Base-by-base conservation (phyloP, 139 green algal genomes). In the Ulvella scutata region DNA sequence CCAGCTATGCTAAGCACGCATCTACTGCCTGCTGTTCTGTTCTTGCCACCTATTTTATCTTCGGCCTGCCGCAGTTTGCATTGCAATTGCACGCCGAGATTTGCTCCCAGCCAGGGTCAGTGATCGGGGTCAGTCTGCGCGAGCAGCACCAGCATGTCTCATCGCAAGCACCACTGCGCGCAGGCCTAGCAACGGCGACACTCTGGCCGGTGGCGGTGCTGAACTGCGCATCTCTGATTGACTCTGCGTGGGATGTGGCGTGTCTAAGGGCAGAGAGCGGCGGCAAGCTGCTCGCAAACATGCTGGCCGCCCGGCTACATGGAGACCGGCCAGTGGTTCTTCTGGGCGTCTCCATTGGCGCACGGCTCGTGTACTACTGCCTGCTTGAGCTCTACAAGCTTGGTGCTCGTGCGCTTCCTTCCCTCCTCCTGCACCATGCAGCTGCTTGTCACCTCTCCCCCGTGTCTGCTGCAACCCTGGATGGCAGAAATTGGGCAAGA, bases 301-400 rank as follows among this genome's bases (percentile, higher is more conserved):
- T 90, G 62, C 79, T 92, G 59, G 79, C 87, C 75, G 59, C 38
- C 72, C 72, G 84, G 21, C 84, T 79, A 7, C 82, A 87, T 74
- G 90, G 90, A 36, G 85, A 87, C 79, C 83, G 87, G 17, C 87
- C 88, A 0, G 84, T 92, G 3, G 87, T 79, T 33, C 80, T 88
- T 0, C 51, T 89, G 7, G 86, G 82, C 38, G 85, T 84, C 75
- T 81, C 74, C 67, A 86, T 90, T 44, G 86, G 86, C 29, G 83
- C 86, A 3, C 76, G 82, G 9, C 76, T 93, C 2, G 78, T 94
- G 4, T 96, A 93, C 80, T 83, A 91, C 76, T 90, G 83, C 78
- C 79, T 96, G 36, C 80, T 93, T 51, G 90, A 96, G 85, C 85
- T 96, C 17, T 85, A 62, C 78, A 75, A 79, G 38, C 74, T 62